Conservation (phyloP, 1,139 yeast genomes). For the Blastobotrys raffinosifermentans region DNA sequence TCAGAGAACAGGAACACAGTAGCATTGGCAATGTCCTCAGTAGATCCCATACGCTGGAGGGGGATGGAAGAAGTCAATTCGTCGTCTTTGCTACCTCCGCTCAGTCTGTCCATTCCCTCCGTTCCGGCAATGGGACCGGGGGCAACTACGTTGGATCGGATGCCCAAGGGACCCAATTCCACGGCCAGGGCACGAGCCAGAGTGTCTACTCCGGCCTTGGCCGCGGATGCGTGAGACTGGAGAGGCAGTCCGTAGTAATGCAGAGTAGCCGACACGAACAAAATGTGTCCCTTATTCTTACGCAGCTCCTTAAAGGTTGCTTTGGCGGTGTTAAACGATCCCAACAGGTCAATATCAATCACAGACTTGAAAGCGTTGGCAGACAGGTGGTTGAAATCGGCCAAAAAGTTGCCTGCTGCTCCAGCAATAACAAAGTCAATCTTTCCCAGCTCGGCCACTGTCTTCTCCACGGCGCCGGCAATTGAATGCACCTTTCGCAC, state of each 20-base stretch:
- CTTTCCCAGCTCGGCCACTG: constrained; percentile 61
- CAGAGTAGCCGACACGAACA: constrained; percentile 80
- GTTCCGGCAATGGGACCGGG: constrained; percentile 83
- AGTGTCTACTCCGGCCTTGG: constrained; percentile 92
- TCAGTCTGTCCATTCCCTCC: constrained; percentile 64
- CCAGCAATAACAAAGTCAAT: constrained; percentile 88
- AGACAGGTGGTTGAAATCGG: constrained; percentile 72
- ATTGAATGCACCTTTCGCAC: constrained; percentile 63
- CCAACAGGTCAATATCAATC: constrained; percentile 74
- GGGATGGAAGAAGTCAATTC: constrained; percentile 49
- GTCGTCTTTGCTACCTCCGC: constrained; percentile 38
- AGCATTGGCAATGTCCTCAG: constrained; percentile 80
- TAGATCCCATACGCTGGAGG: constrained; percentile 66
- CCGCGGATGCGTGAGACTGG: constrained; percentile 85
- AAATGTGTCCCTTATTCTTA: constrained; percentile 57
- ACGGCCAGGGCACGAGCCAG: constrained; percentile 75
- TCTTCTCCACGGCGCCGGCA: constrained; percentile 52
- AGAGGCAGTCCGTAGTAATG: constrained; percentile 84
- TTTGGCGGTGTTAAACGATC: constrained; percentile 81
- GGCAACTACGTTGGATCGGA: constrained; percentile 74
- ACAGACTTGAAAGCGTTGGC: constrained; percentile 85
- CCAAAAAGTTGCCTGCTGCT: constrained; percentile 88
- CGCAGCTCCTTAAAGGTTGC: constrained; percentile 64
- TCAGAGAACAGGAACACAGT: constrained; percentile 80
- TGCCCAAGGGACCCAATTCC: constrained; percentile 83